phyloP scores from a whole-genome alignment of 352 stramenopile genomes.

The Globisporangium megalacanthum region DNA sequence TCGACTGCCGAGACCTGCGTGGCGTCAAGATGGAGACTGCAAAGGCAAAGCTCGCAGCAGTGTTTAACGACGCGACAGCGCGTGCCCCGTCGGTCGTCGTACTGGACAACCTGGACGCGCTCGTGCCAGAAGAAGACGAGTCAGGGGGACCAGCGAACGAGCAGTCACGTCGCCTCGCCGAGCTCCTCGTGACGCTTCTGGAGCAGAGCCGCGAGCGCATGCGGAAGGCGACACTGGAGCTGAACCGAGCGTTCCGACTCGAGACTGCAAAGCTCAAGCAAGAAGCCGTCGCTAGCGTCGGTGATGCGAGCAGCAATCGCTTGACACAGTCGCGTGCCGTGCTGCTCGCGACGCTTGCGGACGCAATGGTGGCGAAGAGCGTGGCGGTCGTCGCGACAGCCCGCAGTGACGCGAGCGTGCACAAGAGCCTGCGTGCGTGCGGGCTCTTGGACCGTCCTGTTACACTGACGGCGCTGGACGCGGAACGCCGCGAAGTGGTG shows the following conservation, averaged over 20 bases:
- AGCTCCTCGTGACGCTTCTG: constrained; percentile 62
- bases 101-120: constrained; percentile 81
- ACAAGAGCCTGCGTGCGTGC: constrained; percentile 54
- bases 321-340: constrained; percentile 21
- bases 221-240: constrained; percentile 49
- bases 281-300: not conserved
- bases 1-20: constrained; percentile 68
- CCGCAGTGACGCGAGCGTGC: constrained; percentile 56
- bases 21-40: constrained; percentile 86
- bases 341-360: constrained; percentile 39
- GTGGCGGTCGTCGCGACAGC: constrained; percentile 55
- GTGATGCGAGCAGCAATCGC: not conserved
- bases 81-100: constrained; percentile 61
- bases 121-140: constrained; percentile 79
- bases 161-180: constrained; percentile 82
- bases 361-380: constrained; percentile 59
- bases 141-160: constrained; percentile 65
- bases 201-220: constrained; percentile 45
- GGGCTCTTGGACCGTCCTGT: constrained; percentile 70
- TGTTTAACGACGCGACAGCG: constrained; percentile 41
- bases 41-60: constrained; percentile 50
- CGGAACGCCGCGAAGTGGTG: constrained; percentile 52
- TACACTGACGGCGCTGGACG: constrained; percentile 52
- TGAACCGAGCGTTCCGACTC: constrained; percentile 49
- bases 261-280: constrained; percentile 26